A percentile compares a stretch with the other conserved stretches of the same genome.
These are phyloP conservation scores for Monosporascus ibericus DNA, from an alignment of 2,329 filamentous ascomycete genomes.

Conservation along the genomic window DNA sequence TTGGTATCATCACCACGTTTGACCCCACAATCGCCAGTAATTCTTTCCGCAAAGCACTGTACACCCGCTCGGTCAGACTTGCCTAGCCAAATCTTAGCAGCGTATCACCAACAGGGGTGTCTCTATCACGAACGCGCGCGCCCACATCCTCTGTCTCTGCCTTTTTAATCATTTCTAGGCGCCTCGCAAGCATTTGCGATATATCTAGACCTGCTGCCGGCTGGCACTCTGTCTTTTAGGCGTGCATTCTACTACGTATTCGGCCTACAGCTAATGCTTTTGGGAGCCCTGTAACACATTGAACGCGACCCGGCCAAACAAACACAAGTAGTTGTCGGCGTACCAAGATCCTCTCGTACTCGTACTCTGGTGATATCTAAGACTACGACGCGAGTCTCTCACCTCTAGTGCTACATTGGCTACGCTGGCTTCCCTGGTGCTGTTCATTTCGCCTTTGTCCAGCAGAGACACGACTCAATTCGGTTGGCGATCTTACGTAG, in stretches of 20 bases:
- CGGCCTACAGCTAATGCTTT: background rate
- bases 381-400: background rate
- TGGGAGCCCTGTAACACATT: background rate
- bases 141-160: background rate
- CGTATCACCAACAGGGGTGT: background rate
- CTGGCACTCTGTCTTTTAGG: background rate
- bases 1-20: background rate
- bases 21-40: background rate
- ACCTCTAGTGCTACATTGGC: conserved; percentile 4
- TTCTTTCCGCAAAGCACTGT: background rate
- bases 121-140: background rate
- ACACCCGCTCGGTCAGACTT: background rate
- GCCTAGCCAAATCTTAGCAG: background rate
- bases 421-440: conserved; percentile 8
- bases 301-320: background rate
- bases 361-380: background rate
- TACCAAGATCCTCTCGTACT: background rate
- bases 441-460: conserved; percentile 3
- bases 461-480: conserved; percentile 7
- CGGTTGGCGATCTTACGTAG: background rate
- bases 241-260: background rate
- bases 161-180: background rate
- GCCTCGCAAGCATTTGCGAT: background rate
- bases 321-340: background rate
- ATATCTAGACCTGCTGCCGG: background rate